Evolutionary conservation across 768 basidiomycete species (phyloP), one percentile per base, ranked within the genome.

Genomic region (Xerocomellus dryophilus): DNA sequence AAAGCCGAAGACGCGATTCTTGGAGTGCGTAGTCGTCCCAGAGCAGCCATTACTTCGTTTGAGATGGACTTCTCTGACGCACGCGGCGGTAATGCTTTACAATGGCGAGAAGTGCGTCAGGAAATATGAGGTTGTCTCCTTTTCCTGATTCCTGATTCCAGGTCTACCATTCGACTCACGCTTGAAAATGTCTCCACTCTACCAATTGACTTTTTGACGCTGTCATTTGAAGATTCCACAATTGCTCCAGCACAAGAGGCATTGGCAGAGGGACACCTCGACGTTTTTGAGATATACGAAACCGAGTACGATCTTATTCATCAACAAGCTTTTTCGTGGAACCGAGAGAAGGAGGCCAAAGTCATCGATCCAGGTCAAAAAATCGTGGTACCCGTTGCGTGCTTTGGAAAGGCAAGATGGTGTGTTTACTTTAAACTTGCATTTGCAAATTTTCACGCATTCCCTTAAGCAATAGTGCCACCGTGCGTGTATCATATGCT

Each of bases 41-140:
- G 86, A 92, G 62, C 91, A 94, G 64, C 97, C 97, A 9, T 70
- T 94, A 31, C 74, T 98, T 50, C 83, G 92, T 57, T 87, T 99
- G 67, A 80, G 90, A 51, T 77, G 90, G 65, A 90, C 88, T 15
- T 92, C 90, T n/a, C 73, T 97, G 20, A 95, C 90, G 1, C 93
- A 97, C 61, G 93, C 93, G 1, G 93, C 95, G 0, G 74, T 98
- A 23, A 96, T 97, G 92, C 75, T 98, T 47, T 98, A 96, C 65
- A 83, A 96, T 44, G 97, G 97, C 32, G 97, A 99, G 75, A 85
- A 74, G 95, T 93, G 58, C 55, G 84, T 73, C 7, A 5, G 15
- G 34, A 51, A 25, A 21, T 23, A 58, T 20, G 35, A 58, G 15
- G 15, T 7, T 47, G 21, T 29, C 47, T 17, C 10, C 5, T 23